Conservation (phyloP, 2,329 filamentous ascomycete genomes). For the Diaporthe ilicicola region DNA sequence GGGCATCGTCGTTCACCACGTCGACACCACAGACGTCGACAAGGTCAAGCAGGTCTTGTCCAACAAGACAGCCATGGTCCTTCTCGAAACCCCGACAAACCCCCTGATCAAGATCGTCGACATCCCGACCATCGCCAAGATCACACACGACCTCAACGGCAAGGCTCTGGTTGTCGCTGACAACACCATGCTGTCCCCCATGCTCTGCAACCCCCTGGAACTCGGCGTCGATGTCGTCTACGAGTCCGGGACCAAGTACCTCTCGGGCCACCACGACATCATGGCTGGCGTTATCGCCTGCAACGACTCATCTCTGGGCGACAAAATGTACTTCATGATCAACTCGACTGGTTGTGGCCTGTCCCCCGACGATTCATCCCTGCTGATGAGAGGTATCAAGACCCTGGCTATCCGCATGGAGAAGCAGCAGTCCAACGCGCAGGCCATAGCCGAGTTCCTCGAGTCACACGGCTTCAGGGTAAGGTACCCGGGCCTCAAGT, state of each 20-base stretch:
- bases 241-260: constrained; percentile 96
- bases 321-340: constrained; percentile 96
- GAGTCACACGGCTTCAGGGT: constrained; percentile 93
- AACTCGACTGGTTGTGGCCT: constrained; percentile 95
- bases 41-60: constrained; percentile 74
- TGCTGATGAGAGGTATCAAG: constrained; percentile 95
- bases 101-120: constrained; percentile 98
- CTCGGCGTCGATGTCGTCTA: constrained; percentile 96
- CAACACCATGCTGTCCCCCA: constrained; percentile 98
- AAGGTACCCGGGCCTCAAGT: constrained; percentile 91
- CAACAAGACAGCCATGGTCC: constrained; percentile 90
- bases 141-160: constrained; percentile 80
- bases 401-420: constrained; percentile 98
- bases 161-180: constrained; percentile 89
- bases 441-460: constrained; percentile 90
- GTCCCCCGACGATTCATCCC: constrained; percentile 93
- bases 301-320: constrained; percentile 82
- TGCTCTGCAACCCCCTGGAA: constrained; percentile 92
- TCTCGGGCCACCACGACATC: constrained; percentile 97
- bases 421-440: constrained; percentile 93
- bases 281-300: constrained; percentile 97
- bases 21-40: constrained; percentile 86
- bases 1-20: constrained; percentile 93
- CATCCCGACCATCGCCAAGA: constrained; percentile 78
- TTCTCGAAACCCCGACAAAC: constrained; percentile 96